Base-by-base conservation (phyloP, 805 yeast species). In the Candida chilensis region DNA sequence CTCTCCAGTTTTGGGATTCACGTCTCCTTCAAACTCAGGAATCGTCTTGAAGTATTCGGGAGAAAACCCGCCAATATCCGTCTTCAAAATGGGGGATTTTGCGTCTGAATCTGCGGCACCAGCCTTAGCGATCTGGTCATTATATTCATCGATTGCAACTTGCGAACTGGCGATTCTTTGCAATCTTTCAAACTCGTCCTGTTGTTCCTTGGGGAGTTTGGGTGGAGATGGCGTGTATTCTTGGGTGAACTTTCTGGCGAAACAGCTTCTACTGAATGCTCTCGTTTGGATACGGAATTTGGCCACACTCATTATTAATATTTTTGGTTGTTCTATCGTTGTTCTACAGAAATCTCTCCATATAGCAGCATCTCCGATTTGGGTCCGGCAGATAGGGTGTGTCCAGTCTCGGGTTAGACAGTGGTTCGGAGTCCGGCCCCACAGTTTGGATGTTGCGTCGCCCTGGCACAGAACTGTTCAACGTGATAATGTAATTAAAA, bases 21-120 rank as follows among this genome's bases (percentile, higher is more conserved):
- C 75, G 37, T 87, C 88, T 2, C 98, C 98, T 54, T 88, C 95
- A 49, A 92, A 92, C 47, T 92, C 98, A 2, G 96, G 95, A 32
- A 87, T 78, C 3, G 87, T 78, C 52, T 80, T 75, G 50, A 81
- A 67, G 39, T 66, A 74, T 33, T 74, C 83, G 2, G 88, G 81
- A 2, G 80, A 76, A 42, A 78, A 71, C 4, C 64, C 58, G 5
- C 83, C 82, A 28, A 80, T 68, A 42, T 78, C 83, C 21, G 63
- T 66, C 37, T 55, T 60, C 32, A 63, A 38, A 14, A 58, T 38
- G 4, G 65, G 61, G 5, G 54, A 45, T 25, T 50, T 49, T 29
- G 25, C 31, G 37, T 17, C 48, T 38, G 25, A 56, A 2, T 54
- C 52, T 13, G 51, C 36, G 12, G 44, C 34, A 14, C 44, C 46